phyloP scores from a whole-genome alignment of 225 moss, liverwort and hornwort species.

The Lunularia cruciata region DNA sequence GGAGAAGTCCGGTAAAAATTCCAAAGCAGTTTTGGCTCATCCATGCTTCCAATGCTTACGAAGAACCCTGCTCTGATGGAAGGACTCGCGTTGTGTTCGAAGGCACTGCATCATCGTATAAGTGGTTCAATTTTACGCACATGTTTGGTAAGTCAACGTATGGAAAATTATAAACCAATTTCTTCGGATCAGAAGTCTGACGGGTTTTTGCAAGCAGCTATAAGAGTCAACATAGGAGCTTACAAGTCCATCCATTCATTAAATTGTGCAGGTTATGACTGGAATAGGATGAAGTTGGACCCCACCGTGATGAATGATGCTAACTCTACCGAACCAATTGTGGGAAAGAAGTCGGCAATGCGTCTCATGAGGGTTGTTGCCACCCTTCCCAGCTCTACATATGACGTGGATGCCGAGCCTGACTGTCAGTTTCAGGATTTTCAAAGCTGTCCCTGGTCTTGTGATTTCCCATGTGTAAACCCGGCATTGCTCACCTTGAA shows the following conservation, averaged over 20 bases:
- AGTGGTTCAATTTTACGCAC: slow-evolving; percentile 39
- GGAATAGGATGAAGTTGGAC: slow-evolving; percentile 39
- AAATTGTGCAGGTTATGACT: slow-evolving; percentile 34
- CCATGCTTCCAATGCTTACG: slow-evolving; percentile 40
- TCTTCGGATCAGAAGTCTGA: no score
- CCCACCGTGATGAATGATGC: slow-evolving; percentile 35
- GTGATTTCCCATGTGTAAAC: slow-evolving; percentile 44
- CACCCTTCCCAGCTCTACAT: not conserved
- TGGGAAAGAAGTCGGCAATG: not conserved
- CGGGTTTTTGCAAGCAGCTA: no score
- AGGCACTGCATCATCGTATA: slow-evolving; percentile 40
- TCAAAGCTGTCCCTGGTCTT: slow-evolving; percentile 28
- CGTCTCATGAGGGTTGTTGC: slow-evolving; percentile 25
- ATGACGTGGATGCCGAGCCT: slow-evolving; percentile 14
- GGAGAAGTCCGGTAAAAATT: slow-evolving; percentile 33
- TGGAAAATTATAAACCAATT: no score
- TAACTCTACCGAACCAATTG: not conserved
- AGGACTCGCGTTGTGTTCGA: slow-evolving; percentile 33
- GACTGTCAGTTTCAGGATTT: slow-evolving; percentile 24
- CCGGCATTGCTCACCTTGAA: slow-evolving; percentile 21
- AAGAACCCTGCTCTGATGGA: slow-evolving; percentile 28
- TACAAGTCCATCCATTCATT: not conserved
- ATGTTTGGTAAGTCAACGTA: slow-evolving; percentile 37
- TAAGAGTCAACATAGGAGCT: no score
- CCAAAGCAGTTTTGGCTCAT: slow-evolving; percentile 38